phyloP scores from a whole-genome alignment of 2,329 filamentous ascomycete genomes.

The Exophiala xenobiotica region DNA sequence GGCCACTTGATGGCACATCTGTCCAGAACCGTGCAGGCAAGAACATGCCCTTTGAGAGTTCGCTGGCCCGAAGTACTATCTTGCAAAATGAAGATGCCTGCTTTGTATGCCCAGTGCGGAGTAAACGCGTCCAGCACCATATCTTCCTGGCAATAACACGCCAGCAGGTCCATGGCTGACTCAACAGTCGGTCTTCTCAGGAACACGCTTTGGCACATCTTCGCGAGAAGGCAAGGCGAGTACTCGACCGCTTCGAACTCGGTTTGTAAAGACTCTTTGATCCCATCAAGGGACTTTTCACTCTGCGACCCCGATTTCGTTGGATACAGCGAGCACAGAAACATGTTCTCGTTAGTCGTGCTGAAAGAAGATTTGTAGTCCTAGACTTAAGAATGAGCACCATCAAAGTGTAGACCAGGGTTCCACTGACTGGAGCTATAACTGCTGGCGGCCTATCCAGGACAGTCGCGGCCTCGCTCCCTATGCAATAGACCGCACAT shows the following conservation, averaged over 20 bases:
- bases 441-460: slow-evolving; percentile 3
- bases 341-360: no score
- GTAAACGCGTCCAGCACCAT: slow-evolving; percentile 6
- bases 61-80: no score
- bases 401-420: not conserved
- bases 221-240: no score
- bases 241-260: no score
- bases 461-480: slow-evolving; percentile 2
- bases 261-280: no score
- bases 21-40: slow-evolving; percentile 5
- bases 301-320: no score
- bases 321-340: no score
- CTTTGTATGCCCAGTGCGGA: slow-evolving; percentile 8
- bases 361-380: no score
- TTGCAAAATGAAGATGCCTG: not conserved
- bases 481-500: slow-evolving; percentile 1
- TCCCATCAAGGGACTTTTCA: no score
- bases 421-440: not conserved
- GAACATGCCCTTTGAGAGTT: slow-evolving; percentile 1
- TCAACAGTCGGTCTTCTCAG: not conserved
- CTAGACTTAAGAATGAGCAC: not conserved
- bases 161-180: slow-evolving; percentile 2
- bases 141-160: not conserved
- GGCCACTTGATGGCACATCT: slow-evolving; percentile 10
- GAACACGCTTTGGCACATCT: not conserved